A percentile compares a stretch with the other conserved stretches of the same genome.
Evolutionary conservation across 306 rosid genomes (phyloP).

Genomic region (Malus domestica): DNA sequence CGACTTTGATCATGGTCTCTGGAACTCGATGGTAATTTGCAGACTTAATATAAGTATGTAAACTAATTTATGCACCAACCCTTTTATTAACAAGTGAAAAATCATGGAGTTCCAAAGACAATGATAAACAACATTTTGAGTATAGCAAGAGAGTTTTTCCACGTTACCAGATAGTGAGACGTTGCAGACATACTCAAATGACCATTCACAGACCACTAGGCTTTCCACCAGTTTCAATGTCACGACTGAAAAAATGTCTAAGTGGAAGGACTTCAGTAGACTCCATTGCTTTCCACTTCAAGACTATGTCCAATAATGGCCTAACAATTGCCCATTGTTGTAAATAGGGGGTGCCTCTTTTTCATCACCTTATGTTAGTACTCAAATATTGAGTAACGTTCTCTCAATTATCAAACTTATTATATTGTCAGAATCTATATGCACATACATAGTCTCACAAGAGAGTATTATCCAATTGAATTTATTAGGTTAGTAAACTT

Average conservation of each 20-base stretch:
- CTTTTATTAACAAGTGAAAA: slow-evolving; percentile 23
- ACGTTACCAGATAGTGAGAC: slow-evolving; percentile 38
- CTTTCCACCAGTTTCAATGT: slow-evolving; percentile 48
- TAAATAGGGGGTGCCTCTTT: not conserved
- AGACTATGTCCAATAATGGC: slow-evolving; percentile 39
- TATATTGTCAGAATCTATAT: too few species aligned
- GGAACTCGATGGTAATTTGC: too few species aligned
- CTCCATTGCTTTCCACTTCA: slow-evolving; percentile 40
- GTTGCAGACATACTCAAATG: slow-evolving; percentile 40
- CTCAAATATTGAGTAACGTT: not conserved
- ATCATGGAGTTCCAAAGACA: slow-evolving; percentile 33
- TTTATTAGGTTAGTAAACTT: too few species aligned
- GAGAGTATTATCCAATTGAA: too few species aligned
- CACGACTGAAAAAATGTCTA: slow-evolving; percentile 32
- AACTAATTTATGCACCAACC: not conserved
- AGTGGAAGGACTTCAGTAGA: slow-evolving; percentile 46
- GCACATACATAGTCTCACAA: too few species aligned
- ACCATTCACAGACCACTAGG: slow-evolving; percentile 37
- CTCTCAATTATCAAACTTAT: too few species aligned
- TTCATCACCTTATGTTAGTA: not conserved
- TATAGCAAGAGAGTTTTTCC: slow-evolving; percentile 32
- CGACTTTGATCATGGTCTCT: too few species aligned
- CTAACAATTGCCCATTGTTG: slow-evolving; percentile 38
- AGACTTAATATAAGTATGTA: not conserved
- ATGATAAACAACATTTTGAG: not conserved